phyloP scores from a whole-genome alignment of 805 yeast genomes.

The Candida krabiensis region DNA sequence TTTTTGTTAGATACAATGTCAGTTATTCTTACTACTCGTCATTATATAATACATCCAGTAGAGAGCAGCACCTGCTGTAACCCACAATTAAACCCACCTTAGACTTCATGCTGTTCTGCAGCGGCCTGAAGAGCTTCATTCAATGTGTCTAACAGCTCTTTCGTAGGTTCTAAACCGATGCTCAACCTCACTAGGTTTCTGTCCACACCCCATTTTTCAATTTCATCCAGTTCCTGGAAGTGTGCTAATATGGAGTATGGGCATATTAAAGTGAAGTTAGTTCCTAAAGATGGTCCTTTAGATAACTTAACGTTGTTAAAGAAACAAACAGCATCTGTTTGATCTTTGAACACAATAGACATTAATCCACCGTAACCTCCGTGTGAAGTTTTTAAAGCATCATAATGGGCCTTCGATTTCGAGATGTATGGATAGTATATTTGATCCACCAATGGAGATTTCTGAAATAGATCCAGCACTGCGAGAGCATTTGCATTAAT shows the following conservation, averaged over 20 bases:
- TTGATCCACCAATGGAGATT: slow-evolving; percentile 53
- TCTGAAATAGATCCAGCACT: slow-evolving; percentile 52
- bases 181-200: slow-evolving; percentile 74
- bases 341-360: slow-evolving; percentile 66
- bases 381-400: slow-evolving; percentile 57
- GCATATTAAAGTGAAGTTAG: slow-evolving; percentile 85
- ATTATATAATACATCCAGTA: too few relatives aligned
- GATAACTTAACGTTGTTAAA: slow-evolving; percentile 68
- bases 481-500: slow-evolving; percentile 57
- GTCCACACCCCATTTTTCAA: slow-evolving; percentile 81
- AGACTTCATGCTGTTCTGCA: slow-evolving; percentile 35
- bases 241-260: slow-evolving; percentile 90
- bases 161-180: slow-evolving; percentile 78
- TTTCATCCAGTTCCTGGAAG: slow-evolving; percentile 75
- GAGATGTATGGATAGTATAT: slow-evolving; percentile 71
- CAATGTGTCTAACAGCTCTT: slow-evolving; percentile 52
- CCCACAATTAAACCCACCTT: too few relatives aligned
- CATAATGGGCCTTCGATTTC: slow-evolving; percentile 63
- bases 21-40: slow-evolving; percentile 1
- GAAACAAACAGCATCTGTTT: slow-evolving; percentile 66
- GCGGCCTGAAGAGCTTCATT: slow-evolving; percentile 51
- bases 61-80: too few relatives aligned
- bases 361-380: slow-evolving; percentile 92
- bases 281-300: slow-evolving; percentile 91
- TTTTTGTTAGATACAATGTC: slow-evolving; percentile 7